Evolutionary conservation across 2,329 filamentous ascomycete species (phyloP).

Genomic region (Beauveria sp.): DNA sequence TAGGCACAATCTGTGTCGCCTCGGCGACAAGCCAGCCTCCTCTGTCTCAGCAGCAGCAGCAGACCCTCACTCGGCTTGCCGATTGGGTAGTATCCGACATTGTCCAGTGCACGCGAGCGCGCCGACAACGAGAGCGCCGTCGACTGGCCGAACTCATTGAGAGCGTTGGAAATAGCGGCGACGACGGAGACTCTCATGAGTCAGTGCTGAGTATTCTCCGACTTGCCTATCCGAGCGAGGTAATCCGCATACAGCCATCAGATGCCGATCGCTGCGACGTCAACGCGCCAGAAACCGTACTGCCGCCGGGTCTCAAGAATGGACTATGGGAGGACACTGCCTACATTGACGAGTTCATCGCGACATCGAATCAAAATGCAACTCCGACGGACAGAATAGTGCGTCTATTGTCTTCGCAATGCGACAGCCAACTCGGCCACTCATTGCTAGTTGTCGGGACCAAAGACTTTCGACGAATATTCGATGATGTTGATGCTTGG

Average conservation of each 20-base stretch:
- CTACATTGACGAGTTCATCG: conserved; percentile 31
- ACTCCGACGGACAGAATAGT: conserved; percentile 23
- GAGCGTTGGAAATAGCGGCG: conserved; percentile 15
- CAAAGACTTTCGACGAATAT: conserved; percentile 33
- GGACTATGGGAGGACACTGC: conserved; percentile 37
- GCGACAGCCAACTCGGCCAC: conserved; percentile 23
- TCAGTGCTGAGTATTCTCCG: conserved; percentile 22
- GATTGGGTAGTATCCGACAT: conserved; percentile 33
- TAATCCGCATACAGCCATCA: conserved; percentile 21
- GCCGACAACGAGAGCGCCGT: conserved; percentile 32
- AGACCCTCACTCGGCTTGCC: conserved; percentile 19
- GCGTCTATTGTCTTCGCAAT: conserved; percentile 29
- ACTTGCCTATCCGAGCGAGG: conserved; percentile 26
- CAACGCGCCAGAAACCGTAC: conserved; percentile 20
- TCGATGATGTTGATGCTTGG: conserved; percentile 39
- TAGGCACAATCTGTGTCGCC: conserved; percentile 36
- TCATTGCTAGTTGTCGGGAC: conserved; percentile 32
- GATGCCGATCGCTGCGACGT: conserved; percentile 20
- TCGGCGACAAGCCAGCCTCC: conserved; percentile 26
- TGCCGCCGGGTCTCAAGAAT: conserved; percentile 23
- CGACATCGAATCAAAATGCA: conserved; percentile 25
- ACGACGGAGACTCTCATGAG: conserved; percentile 7
- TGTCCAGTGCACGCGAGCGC: conserved; percentile 27
- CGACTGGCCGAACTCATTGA: conserved; percentile 29
- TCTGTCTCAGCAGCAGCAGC: conserved; percentile 23